These are phyloP conservation scores for Trypanosoma melophagium DNA, from an alignment of 208 protist genomes.

Conservation along the genomic window DNA sequence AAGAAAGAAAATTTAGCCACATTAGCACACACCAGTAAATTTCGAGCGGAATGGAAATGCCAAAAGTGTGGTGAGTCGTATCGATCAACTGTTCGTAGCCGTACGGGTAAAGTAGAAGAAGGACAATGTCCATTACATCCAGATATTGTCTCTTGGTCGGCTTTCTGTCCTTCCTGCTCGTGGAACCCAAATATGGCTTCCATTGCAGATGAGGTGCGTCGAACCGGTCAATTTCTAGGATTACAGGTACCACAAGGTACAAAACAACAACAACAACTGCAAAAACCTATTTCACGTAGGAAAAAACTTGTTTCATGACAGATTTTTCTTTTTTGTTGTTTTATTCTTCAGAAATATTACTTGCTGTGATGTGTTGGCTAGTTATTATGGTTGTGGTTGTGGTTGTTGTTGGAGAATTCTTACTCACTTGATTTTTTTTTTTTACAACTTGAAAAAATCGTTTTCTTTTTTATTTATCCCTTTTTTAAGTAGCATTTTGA, in stretches of 20 bases:
- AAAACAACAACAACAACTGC: slow-evolving; percentile 8
- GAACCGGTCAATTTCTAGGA: slow-evolving; percentile 63
- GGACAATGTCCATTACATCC: slow-evolving; percentile 70
- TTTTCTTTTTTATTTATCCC: neutral
- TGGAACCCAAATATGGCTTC: slow-evolving; percentile 62
- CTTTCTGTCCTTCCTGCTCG: slow-evolving; percentile 60
- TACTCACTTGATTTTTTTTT: slow-evolving; percentile 6
- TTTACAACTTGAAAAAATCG: neutral
- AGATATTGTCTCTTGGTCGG: slow-evolving; percentile 43
- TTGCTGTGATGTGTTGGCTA: too few relatives aligned
- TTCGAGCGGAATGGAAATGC: slow-evolving; percentile 77
- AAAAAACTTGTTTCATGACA: slow-evolving; percentile 48
- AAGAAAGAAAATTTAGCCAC: slow-evolving; percentile 57
- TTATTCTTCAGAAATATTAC: neutral
- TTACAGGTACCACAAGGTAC: slow-evolving; percentile 26
- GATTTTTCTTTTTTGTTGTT: slow-evolving; percentile 2
- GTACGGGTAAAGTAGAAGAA: slow-evolving; percentile 62
- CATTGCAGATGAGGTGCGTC: slow-evolving; percentile 37
- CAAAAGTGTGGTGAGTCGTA: slow-evolving; percentile 53
- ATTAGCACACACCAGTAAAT: slow-evolving; percentile 68
- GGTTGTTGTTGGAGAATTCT: neutral
- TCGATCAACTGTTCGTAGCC: slow-evolving; percentile 68
- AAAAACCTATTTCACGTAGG: slow-evolving; percentile 43
- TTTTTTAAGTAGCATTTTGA: neutral
- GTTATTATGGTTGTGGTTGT: too few relatives aligned